These are phyloP conservation scores for Chrysosporium keratinophilum DNA, from an alignment of 2,329 filamentous ascomycete species.

Conservation along the genomic window DNA sequence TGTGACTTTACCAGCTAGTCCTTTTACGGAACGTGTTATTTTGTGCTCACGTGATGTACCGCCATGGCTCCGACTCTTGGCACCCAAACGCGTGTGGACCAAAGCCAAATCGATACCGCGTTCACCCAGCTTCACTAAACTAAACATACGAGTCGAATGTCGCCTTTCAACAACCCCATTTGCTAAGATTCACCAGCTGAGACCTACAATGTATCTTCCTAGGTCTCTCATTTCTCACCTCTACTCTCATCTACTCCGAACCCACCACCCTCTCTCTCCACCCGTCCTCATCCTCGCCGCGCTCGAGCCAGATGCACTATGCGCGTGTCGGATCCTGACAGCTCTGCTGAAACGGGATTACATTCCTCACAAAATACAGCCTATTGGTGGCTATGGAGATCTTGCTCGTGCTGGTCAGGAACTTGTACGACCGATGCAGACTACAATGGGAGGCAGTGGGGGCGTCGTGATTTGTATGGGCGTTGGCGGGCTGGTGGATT, in stretches of 20 bases:
- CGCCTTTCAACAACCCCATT: not conserved
- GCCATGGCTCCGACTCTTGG: not conserved
- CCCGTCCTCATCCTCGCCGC: constrained; percentile 86
- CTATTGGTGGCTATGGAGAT: constrained; percentile 84
- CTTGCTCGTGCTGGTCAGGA: constrained; percentile 68
- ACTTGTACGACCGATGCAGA: constrained; percentile 76
- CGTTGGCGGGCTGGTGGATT: constrained; percentile 81
- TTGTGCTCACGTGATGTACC: not conserved
- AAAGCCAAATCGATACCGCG: not conserved
- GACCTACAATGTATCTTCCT: constrained; percentile 74
- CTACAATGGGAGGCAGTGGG: constrained; percentile 69
- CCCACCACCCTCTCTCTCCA: constrained; percentile 79
- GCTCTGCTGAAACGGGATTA: constrained; percentile 93
- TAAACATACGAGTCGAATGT: constrained; percentile 1
- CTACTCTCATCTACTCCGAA: constrained; percentile 77
- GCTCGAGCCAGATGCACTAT: constrained; percentile 89
- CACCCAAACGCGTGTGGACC: constrained; percentile 8
- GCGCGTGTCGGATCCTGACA: constrained; percentile 88
- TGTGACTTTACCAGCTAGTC: too few species aligned
- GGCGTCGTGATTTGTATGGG: constrained; percentile 87
- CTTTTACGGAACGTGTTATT: too few species aligned
- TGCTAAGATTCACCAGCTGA: not conserved
- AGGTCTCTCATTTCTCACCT: constrained; percentile 79
- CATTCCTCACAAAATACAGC: constrained; percentile 94
- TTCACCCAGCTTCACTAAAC: not conserved